A percentile compares a stretch with the other conserved stretches of the same genome.
These are phyloP conservation scores for Candida vaughaniae DNA, from an alignment of 805 yeast genomes.

Conservation along the genomic window DNA sequence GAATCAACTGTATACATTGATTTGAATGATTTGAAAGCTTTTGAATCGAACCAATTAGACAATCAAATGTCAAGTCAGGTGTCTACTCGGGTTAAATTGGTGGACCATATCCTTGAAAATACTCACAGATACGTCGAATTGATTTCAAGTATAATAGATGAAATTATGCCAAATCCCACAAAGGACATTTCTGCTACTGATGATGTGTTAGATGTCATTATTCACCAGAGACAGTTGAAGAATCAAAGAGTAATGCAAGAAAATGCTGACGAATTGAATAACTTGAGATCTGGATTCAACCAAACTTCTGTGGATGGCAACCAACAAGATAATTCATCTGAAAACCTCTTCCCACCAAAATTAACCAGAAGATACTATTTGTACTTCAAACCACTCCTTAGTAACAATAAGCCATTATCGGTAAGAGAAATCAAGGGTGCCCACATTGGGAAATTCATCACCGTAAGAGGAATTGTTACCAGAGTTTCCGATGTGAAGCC, in stretches of 20 bases:
- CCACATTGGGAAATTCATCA: constrained; percentile 80
- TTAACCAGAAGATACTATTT: constrained; percentile 83
- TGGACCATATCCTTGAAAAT: constrained; percentile 64
- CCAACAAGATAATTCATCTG: constrained; percentile 11
- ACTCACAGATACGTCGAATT: constrained; percentile 78
- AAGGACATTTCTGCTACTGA: constrained; percentile 75
- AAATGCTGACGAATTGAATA: constrained; percentile 56
- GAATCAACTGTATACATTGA: constrained; percentile 66
- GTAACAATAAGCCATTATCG: constrained; percentile 60
- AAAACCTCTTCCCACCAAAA: constrained; percentile 75
- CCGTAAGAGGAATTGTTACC: constrained; percentile 92
- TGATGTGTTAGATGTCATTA: constrained; percentile 88
- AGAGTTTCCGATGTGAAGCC: constrained; percentile 97
- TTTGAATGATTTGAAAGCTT: constrained; percentile 77
- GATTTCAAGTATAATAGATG: constrained; percentile 73
- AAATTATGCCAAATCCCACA: constrained; percentile 83
- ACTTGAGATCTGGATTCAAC: constrained; percentile 26
- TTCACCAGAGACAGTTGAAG: constrained; percentile 84
- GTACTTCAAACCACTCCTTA: constrained; percentile 78
- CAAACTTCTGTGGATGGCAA: constrained; percentile 13
- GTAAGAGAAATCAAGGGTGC: constrained; percentile 88
- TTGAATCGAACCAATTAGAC: constrained; percentile 48
- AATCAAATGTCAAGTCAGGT: constrained; percentile 13
- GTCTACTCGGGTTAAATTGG: constrained; percentile 28
- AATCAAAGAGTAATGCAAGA: constrained; percentile 73